phyloP scores from a whole-genome alignment of 768 basidiomycete species.

The Clitopilus passeckerianus region DNA sequence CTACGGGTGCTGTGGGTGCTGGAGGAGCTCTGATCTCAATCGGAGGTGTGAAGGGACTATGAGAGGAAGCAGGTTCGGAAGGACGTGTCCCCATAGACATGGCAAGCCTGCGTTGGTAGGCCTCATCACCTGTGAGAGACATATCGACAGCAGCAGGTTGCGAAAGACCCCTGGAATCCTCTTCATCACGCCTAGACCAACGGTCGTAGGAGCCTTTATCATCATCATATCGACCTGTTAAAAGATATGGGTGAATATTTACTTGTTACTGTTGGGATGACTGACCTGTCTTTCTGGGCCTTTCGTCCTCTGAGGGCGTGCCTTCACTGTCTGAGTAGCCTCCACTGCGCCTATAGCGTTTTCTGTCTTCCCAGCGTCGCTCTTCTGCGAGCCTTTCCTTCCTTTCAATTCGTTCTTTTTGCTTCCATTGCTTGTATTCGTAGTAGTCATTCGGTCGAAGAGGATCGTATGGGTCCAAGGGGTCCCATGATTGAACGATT shows the following conservation, averaged over 20 bases:
- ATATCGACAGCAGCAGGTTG: slow-evolving; percentile 32
- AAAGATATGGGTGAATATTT: background rate
- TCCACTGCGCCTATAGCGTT: slow-evolving; percentile 48
- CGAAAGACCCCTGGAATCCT: slow-evolving; percentile 18
- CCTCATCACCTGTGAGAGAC: slow-evolving; percentile 70
- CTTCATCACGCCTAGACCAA: slow-evolving; percentile 47
- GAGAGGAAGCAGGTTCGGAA: slow-evolving; percentile 13
- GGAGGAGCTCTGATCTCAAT: slow-evolving; percentile 13
- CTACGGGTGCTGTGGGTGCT: slow-evolving; percentile 11
- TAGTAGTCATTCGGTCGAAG: slow-evolving; percentile 84
- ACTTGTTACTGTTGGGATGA: slow-evolving; percentile 1
- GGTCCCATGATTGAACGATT: slow-evolving; percentile 64
- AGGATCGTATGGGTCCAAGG: slow-evolving; percentile 75
- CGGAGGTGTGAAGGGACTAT: slow-evolving; percentile 15
- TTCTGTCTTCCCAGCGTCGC: slow-evolving; percentile 50
- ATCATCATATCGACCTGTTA: slow-evolving; percentile 44
- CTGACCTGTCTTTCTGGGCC: slow-evolving; percentile 65
- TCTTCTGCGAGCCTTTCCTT: slow-evolving; percentile 64
- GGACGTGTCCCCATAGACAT: slow-evolving; percentile 37
- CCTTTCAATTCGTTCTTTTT: slow-evolving; percentile 68
- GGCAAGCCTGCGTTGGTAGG: slow-evolving; percentile 70
- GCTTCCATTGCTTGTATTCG: slow-evolving; percentile 81
- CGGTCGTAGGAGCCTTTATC: slow-evolving; percentile 33
- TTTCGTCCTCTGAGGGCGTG: slow-evolving; percentile 61
- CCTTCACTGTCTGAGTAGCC: slow-evolving; percentile 66